Base-by-base conservation (phyloP, 768 basidiomycete species). In the Lactarius psammicola region DNA sequence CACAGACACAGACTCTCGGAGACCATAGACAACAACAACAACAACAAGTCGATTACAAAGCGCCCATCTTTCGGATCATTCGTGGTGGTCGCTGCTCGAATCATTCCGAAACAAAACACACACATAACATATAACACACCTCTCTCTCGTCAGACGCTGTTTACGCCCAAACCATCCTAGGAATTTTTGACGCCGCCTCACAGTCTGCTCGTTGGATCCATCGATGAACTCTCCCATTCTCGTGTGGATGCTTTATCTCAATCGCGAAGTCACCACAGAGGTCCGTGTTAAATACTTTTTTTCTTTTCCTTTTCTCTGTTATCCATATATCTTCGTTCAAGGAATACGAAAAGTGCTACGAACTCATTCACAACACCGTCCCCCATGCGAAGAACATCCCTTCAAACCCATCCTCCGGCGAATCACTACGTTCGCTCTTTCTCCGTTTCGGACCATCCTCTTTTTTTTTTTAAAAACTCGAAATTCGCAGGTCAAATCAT, bases 241-340 rank as follows among this genome's bases (percentile, higher is more conserved):
- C 31, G 86, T 89, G 28, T 92, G 89, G 89, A 90, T 90, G 87
- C 77, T 92, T 59, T 88, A 87, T 5, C 76, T 90, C 73, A 90
- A 90, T 70, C 80, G 89, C 62, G 88, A 90, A 74, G 85, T 90
- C 73, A 83, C 85, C 15, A 79, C 80, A 75, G 83, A 86, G 74
- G 89, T 87, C 71, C 68, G 83, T 73, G n/a, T n/a, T n/a, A n/a
- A 4, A 5, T 5, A 31, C 23, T 33, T 11, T 46, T 30, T 17
- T 18, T 49, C 5, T 36, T 30, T 46, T 46, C 13, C 31, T 17
- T 6, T 20, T 56, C n/a, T n/a, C n/a, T 28, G 17, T 23, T 44
- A 44, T 44, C 18, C 20, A 56, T 51, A 51, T 31, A 62, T 53
- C 33, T 28, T 3, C 34, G 13, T 17, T 62, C 57, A 70, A 92